Evolutionary conservation across 352 stramenopile genomes (phyloP).

Genomic region (Hyphochytrium catenoides): DNA sequence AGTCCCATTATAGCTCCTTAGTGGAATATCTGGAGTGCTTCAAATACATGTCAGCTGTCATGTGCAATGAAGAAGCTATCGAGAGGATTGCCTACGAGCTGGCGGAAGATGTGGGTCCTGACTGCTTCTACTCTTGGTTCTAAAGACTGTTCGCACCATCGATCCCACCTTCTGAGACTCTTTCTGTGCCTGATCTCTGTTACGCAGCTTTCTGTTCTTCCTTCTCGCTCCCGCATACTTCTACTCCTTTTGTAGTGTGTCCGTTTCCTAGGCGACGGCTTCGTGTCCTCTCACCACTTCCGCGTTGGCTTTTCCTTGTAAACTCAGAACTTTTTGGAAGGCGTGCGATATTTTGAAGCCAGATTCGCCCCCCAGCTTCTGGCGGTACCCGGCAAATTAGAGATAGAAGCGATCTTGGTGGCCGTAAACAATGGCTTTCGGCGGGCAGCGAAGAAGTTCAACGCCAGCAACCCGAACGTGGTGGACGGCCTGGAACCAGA

Average conservation of each 20-base stretch:
- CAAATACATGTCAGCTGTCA: constrained; percentile 31
- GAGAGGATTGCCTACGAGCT: constrained; percentile 63
- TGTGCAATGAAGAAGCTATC: constrained; percentile 26
- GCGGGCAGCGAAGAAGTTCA: constrained; percentile 35
- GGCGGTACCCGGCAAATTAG: constrained; percentile 24
- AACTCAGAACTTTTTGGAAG: constrained; percentile 33
- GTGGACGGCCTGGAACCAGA: constrained; percentile 20
- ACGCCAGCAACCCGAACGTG: constrained; percentile 23
- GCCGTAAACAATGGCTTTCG: constrained; percentile 27
- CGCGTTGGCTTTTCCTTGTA: too few relatives aligned
- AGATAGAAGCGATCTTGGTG: constrained; percentile 40
- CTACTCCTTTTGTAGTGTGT: too few relatives aligned
- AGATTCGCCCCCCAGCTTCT: constrained; percentile 58
- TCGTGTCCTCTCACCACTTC: too few relatives aligned
- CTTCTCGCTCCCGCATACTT: too few relatives aligned
- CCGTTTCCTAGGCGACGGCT: too few relatives aligned
- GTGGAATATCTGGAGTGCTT: constrained; percentile 65
- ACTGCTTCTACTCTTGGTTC: too few relatives aligned
- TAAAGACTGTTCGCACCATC: too few relatives aligned
- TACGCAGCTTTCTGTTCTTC: too few relatives aligned
- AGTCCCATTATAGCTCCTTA: constrained; percentile 41
- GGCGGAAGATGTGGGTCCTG: too few relatives aligned
- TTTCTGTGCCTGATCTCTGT: too few relatives aligned
- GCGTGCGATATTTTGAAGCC: constrained; percentile 59
- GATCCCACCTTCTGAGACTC: too few relatives aligned